These are phyloP conservation scores for Cryomyces antarcticus DNA, from an alignment of 495 filamentous ascomycete genomes.

Conservation along the genomic window DNA sequence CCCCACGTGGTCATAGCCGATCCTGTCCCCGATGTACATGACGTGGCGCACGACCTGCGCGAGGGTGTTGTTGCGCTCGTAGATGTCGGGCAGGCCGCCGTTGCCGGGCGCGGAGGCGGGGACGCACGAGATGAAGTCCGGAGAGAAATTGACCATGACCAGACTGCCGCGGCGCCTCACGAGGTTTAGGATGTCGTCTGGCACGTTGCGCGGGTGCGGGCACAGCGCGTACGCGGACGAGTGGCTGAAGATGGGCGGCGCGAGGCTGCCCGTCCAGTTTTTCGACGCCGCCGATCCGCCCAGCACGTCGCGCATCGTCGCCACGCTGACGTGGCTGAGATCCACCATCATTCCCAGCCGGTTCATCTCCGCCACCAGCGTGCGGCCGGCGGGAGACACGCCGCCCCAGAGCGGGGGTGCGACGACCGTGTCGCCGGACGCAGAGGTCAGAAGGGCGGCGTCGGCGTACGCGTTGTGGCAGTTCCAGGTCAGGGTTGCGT, in stretches of 20 bases:
- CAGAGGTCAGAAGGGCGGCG: slow-evolving; percentile 37
- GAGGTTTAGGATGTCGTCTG: slow-evolving; percentile 44
- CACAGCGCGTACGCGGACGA: slow-evolving; percentile 45
- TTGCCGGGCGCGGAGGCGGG: slow-evolving; percentile 36
- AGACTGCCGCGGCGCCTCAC: slow-evolving; percentile 39
- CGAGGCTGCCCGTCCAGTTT: slow-evolving; percentile 26
- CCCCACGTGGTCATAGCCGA: slow-evolving; percentile 58
- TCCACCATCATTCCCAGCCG: slow-evolving; percentile 64
- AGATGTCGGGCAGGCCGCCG: slow-evolving; percentile 17
- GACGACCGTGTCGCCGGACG: slow-evolving; percentile 8
- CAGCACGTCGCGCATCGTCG: slow-evolving; percentile 52
- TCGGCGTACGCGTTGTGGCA: slow-evolving; percentile 87
- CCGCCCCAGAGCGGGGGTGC: slow-evolving; percentile 24
- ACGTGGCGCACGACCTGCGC: slow-evolving; percentile 60
- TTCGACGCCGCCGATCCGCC: slow-evolving; percentile 18
- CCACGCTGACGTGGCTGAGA: slow-evolving; percentile 43
- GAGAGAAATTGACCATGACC: slow-evolving; percentile 63
- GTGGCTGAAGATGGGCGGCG: slow-evolving; percentile 58
- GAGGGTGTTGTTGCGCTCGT: slow-evolving; percentile 50
- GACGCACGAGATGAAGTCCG: slow-evolving; percentile 57
- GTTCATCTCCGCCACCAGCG: slow-evolving; percentile 59
- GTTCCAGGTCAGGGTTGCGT: slow-evolving; percentile 81
- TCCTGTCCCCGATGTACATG: slow-evolving; percentile 42
- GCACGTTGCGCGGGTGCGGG: slow-evolving; percentile 51
- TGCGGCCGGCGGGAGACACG: slow-evolving; percentile 44